phyloP scores from a whole-genome alignment of 192 early-diverging fungal species.

The Linnemannia hyalina region DNA sequence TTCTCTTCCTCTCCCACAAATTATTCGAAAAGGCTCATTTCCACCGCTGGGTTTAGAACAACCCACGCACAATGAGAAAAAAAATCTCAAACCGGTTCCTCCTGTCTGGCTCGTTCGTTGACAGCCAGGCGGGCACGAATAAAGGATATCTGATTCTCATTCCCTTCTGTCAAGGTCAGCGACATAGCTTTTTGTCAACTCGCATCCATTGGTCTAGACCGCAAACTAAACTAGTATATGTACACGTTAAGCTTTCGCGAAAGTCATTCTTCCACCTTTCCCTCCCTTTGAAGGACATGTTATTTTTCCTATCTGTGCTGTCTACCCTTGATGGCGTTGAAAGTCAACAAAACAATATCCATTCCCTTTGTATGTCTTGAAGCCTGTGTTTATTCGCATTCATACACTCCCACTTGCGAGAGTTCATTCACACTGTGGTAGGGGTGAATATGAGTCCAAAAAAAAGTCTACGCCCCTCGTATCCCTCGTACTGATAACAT shows the following conservation, averaged over 20 bases:
- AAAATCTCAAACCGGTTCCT: constrained; percentile 1
- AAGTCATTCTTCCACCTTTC: no score
- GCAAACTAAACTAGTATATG: not conserved
- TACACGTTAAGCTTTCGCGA: not conserved
- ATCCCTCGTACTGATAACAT: no score
- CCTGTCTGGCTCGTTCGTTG: not conserved
- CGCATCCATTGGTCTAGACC: not conserved
- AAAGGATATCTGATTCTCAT: not conserved
- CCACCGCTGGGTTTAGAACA: not conserved
- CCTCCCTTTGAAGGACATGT: no score
- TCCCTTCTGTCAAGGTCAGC: not conserved
- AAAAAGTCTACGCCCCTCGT: no score
- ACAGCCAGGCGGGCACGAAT: not conserved
- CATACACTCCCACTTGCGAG: not conserved
- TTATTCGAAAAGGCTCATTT: not conserved
- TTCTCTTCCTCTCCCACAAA: constrained; percentile 4
- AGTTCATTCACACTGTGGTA: no score
- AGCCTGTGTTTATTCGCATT: not conserved
- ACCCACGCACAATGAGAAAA: not conserved
- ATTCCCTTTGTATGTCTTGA: not conserved
- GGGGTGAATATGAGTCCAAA: not conserved
- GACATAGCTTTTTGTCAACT: not conserved
- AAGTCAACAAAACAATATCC: not conserved
- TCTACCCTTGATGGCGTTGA: not conserved
- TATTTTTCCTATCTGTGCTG: not conserved